phyloP scores from a whole-genome alignment of 495 filamentous ascomycete genomes.

The Aspergillus cristatus region DNA sequence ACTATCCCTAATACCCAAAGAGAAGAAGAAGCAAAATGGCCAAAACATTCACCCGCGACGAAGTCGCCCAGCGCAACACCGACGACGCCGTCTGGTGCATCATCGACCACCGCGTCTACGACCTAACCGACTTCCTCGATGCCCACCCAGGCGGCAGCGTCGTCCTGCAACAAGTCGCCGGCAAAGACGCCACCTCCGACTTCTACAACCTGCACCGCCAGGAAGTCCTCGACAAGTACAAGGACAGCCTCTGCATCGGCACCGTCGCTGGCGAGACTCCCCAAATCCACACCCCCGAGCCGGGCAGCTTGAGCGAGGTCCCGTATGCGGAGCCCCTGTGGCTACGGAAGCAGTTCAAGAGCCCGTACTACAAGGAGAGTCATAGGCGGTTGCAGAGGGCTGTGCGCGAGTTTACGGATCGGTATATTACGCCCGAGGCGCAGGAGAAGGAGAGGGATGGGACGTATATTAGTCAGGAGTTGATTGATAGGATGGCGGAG shows the following conservation, averaged over 20 bases:
- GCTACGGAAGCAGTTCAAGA: constrained; percentile 70
- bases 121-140: constrained; percentile 48
- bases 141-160: constrained; percentile 53
- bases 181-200: constrained; percentile 45
- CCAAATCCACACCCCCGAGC: constrained; percentile 59
- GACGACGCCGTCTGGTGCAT: constrained; percentile 49
- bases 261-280: constrained; percentile 65
- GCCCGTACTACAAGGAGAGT: constrained; percentile 72
- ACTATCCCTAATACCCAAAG: neutral
- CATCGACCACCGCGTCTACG: constrained; percentile 51
- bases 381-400: constrained; percentile 64
- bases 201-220: constrained; percentile 55
- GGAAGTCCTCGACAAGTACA: constrained; percentile 64
- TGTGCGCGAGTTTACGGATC: constrained; percentile 65
- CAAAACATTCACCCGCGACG: constrained; percentile 31
- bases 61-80: constrained; percentile 45
- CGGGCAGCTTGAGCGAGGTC: constrained; percentile 62
- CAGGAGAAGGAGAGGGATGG: constrained; percentile 70
- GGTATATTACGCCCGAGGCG: constrained; percentile 63
- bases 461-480: constrained; percentile 62
- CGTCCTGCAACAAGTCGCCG: constrained; percentile 45
- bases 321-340: constrained; percentile 78
- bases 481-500: constrained; percentile 70
- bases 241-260: constrained; percentile 59
- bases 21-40: constrained; percentile 7